phyloP scores from a whole-genome alignment of 1,139 yeast species.

The Diutina mesorugosa region DNA sequence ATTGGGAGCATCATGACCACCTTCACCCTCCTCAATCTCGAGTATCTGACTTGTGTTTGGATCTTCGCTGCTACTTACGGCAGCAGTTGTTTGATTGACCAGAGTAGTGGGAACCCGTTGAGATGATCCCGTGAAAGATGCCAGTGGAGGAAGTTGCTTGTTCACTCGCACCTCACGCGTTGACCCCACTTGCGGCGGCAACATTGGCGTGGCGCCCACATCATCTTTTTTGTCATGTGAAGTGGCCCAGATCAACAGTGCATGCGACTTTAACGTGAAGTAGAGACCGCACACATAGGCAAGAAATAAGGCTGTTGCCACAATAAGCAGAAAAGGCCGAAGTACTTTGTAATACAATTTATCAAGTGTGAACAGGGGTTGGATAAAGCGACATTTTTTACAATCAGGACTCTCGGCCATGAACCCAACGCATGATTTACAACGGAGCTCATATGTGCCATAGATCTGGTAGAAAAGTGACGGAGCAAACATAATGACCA shows the following conservation, averaged over 20 bases:
- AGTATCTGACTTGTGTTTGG: background rate
- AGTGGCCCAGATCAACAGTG: conserved; percentile 88
- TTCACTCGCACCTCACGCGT: background rate
- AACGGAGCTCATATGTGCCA: conserved; percentile 73
- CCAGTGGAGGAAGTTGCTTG: background rate
- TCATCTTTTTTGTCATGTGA: conserved; percentile 17
- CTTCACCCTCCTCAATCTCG: conserved; percentile 21
- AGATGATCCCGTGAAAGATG: background rate
- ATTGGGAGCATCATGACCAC: conserved; percentile 94
- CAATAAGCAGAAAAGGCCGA: conserved; percentile 70
- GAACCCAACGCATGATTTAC: conserved; percentile 31
- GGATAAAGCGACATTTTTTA: conserved; percentile 60
- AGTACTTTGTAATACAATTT: conserved; percentile 53
- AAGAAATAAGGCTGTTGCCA: conserved; percentile 68
- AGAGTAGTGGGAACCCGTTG: background rate
- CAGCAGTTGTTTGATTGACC: background rate
- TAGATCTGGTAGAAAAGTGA: conserved; percentile 82
- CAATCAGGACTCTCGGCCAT: conserved; percentile 27
- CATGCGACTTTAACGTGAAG: conserved; percentile 92
- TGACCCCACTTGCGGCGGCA: background rate
- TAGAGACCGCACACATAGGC: conserved; percentile 86
- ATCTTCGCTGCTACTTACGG: background rate
- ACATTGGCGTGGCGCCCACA: background rate
- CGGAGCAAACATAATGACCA: conserved; percentile 89
- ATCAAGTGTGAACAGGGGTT: conserved; percentile 58